Evolutionary conservation across 2,329 filamentous ascomycete genomes (phyloP).

Genomic region (Colletotrichum kahawae): DNA sequence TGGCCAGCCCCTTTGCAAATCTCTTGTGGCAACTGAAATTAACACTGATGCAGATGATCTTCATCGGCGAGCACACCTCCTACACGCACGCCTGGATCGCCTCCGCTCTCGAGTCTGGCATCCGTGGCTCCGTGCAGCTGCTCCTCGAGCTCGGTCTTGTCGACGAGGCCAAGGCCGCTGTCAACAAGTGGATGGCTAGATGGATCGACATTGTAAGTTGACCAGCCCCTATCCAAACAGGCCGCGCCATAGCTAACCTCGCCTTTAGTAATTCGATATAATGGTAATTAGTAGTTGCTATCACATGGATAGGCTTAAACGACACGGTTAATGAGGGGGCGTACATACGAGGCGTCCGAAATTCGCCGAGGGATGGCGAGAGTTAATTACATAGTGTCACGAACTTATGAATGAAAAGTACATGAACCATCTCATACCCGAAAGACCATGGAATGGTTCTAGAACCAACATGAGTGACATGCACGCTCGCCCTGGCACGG

Average conservation of each 20-base stretch:
- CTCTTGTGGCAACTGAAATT: not conserved
- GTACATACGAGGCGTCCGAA: not conserved
- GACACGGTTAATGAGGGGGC: not conserved
- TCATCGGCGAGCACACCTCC: constrained; percentile 71
- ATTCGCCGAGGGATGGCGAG: not conserved
- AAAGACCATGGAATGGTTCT: not conserved
- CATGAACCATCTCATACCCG: not conserved
- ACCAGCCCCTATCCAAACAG: not conserved
- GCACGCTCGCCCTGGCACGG: not conserved
- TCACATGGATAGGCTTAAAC: not conserved
- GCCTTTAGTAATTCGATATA: not conserved
- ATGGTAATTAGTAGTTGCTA: not conserved
- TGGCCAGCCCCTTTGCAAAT: not conserved
- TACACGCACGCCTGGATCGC: constrained; percentile 77
- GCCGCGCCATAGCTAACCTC: not conserved
- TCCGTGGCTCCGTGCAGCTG: constrained; percentile 68
- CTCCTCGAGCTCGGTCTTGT: constrained; percentile 69
- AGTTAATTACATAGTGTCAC: constrained; percentile 1
- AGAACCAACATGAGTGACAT: not conserved
- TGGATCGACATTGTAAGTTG: constrained; percentile 58
- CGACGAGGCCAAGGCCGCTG: constrained; percentile 70
- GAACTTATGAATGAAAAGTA: constrained; percentile 8
- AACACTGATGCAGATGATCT: constrained; percentile 55
- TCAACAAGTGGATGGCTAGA: constrained; percentile 71
- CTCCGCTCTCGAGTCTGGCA: constrained; percentile 69